phyloP scores from a whole-genome alignment of 2,329 filamentous ascomycete species.

The Aschersonia sp. region DNA sequence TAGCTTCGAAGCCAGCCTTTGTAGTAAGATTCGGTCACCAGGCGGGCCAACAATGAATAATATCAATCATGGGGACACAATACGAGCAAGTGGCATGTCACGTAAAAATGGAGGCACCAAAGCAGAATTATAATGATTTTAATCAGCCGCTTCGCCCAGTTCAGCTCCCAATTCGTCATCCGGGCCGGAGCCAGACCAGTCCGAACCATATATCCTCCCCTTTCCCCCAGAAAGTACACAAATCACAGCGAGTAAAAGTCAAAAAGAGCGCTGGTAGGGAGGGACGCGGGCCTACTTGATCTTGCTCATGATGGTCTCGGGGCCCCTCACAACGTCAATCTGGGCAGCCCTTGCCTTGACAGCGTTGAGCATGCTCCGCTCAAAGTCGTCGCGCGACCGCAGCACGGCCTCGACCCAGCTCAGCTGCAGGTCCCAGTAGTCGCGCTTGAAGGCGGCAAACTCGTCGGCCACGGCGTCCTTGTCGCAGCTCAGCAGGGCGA shows the following conservation, averaged over 20 bases:
- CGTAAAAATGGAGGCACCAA: too few species aligned
- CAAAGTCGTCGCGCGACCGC: conserved; percentile 80
- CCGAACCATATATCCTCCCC: not conserved
- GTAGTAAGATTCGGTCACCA: too few species aligned
- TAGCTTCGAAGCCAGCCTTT: too few species aligned
- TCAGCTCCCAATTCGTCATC: too few species aligned
- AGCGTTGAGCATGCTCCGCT: conserved; percentile 72
- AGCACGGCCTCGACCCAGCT: conserved; percentile 92
- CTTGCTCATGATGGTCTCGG: conserved; percentile 90
- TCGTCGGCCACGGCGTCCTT: conserved; percentile 58
- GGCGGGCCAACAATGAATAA: too few species aligned
- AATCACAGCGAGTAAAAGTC: too few species aligned
- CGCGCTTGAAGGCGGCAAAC: conserved; percentile 69
- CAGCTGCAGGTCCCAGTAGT: conserved; percentile 89
- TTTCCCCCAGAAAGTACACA: too few species aligned
- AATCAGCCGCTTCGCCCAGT: too few species aligned
- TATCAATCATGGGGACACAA: too few species aligned
- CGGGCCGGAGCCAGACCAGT: not conserved
- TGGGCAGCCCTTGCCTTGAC: conserved; percentile 84
- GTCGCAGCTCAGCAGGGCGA: conserved; percentile 65
- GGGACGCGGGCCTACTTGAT: conserved; percentile 43
- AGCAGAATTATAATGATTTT: too few species aligned
- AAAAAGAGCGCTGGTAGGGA: not conserved
- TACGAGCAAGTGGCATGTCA: too few species aligned
- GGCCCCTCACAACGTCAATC: conserved; percentile 63